These are phyloP conservation scores for Rhizopogon vulgaris DNA, from an alignment of 768 basidiomycete genomes.

Conservation along the genomic window DNA sequence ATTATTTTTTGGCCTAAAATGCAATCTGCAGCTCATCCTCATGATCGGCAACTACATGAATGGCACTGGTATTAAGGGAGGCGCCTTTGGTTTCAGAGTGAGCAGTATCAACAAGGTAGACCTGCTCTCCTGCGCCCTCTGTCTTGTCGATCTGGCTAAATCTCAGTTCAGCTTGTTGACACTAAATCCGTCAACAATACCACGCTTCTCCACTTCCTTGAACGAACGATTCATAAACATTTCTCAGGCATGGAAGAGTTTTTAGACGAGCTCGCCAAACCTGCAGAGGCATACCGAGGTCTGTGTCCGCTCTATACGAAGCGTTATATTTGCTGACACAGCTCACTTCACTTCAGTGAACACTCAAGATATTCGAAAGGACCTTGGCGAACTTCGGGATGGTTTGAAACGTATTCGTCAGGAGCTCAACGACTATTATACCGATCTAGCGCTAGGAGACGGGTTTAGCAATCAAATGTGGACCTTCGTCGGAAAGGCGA, in stretches of 20 bases:
- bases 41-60: slow-evolving; percentile 98
- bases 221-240: slow-evolving; percentile 79
- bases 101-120: slow-evolving; percentile 94
- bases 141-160: not conserved
- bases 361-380: slow-evolving; percentile 78
- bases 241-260: slow-evolving; percentile 87
- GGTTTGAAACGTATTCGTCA: slow-evolving; percentile 75
- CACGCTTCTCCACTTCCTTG: slow-evolving; percentile 91
- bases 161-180: slow-evolving; percentile 73
- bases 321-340: not conserved
- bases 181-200: slow-evolving; percentile 95
- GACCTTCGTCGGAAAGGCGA: slow-evolving; percentile 76
- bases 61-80: slow-evolving; percentile 91
- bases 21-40: slow-evolving; percentile 63
- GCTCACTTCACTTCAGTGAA: slow-evolving; percentile 54
- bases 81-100: slow-evolving; percentile 94
- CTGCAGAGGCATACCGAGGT: slow-evolving; percentile 93
- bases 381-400: slow-evolving; percentile 62
- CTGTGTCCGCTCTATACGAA: slow-evolving; percentile 9
- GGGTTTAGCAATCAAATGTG: slow-evolving; percentile 90
- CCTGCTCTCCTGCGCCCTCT: not conserved
- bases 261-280: slow-evolving; percentile 81
- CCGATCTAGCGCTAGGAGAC: slow-evolving; percentile 64
- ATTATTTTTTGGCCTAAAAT: not conserved
- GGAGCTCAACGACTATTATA: slow-evolving; percentile 76